A percentile compares a stretch with the other conserved stretches of the same genome.
phyloP scores from a whole-genome alignment of 1,139 yeast species.

The Spathaspora sp. region DNA sequence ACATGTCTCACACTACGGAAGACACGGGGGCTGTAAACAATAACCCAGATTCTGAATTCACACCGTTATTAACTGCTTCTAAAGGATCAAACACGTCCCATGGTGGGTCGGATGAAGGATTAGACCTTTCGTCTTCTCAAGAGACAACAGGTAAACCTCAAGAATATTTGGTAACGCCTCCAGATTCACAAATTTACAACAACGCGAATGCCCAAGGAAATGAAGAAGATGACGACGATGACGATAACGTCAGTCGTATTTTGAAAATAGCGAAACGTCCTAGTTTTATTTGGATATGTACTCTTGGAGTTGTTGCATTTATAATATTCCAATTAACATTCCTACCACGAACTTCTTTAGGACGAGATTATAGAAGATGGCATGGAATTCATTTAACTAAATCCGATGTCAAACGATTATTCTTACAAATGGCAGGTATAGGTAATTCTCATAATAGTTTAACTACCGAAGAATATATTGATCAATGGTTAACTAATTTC shows the following conservation, averaged over 20 bases:
- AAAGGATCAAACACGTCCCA: not conserved
- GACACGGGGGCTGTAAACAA: not conserved
- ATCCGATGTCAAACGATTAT: constrained; percentile 58
- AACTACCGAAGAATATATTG: constrained; percentile 30
- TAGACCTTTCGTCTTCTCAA: not conserved
- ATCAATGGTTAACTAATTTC: constrained; percentile 26
- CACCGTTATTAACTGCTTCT: not conserved
- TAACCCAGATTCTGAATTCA: constrained; percentile 1
- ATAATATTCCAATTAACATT: constrained; percentile 67
- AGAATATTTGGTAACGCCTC: constrained; percentile 7
- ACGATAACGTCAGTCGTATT: constrained; percentile 16
- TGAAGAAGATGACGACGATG: constrained; percentile 11
- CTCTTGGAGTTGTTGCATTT: constrained; percentile 53
- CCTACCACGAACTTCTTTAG: constrained; percentile 81
- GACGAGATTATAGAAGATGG: constrained; percentile 77
- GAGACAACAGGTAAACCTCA: not conserved
- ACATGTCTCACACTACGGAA: not conserved
- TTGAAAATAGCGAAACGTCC: constrained; percentile 31
- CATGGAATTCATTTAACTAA: constrained; percentile 64
- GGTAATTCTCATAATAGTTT: constrained; percentile 24
- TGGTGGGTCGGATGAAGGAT: constrained; percentile 1
- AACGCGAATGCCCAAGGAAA: not conserved
- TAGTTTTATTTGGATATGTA: constrained; percentile 49
- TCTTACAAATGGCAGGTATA: constrained; percentile 27
- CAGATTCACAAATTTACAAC: constrained; percentile 3